These are phyloP conservation scores for Limonomyces culmigenus DNA, from an alignment of 1,284 basidiomycete species.

Conservation along the genomic window DNA sequence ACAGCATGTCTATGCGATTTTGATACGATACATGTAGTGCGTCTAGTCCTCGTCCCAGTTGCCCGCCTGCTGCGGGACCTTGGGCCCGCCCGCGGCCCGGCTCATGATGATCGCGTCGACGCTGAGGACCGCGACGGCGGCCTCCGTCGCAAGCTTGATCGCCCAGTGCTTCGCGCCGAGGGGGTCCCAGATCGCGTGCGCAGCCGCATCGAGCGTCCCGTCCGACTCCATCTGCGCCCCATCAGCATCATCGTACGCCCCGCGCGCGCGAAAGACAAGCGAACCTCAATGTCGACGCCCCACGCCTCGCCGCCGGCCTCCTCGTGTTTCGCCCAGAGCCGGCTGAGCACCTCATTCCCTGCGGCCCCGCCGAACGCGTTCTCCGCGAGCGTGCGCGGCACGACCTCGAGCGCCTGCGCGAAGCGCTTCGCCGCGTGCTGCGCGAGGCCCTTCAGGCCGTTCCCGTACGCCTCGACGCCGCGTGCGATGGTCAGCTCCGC, in stretches of 20 bases:
- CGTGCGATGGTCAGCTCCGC: slow-evolving; percentile 84
- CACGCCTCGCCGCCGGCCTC: slow-evolving; percentile 46
- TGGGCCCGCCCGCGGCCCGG: slow-evolving; percentile 79
- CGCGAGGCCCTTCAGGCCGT: slow-evolving; percentile 76
- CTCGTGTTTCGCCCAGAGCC: slow-evolving; percentile 83
- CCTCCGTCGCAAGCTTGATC: slow-evolving; percentile 78
- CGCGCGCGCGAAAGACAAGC: no score
- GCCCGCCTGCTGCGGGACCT: slow-evolving; percentile 66
- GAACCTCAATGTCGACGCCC: slow-evolving; percentile 90
- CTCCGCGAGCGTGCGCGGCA: slow-evolving; percentile 89
- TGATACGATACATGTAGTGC: slow-evolving; percentile 1
- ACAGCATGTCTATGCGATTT: no score
- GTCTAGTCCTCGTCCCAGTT: slow-evolving; percentile 67
- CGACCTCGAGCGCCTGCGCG: slow-evolving; percentile 80
- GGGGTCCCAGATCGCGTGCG: slow-evolving; percentile 65
- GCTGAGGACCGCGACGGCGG: slow-evolving; percentile 83
- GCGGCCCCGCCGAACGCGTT: slow-evolving; percentile 85
- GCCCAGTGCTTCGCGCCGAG: slow-evolving; percentile 86
- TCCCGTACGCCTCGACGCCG: slow-evolving; percentile 75
- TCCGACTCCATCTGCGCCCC: slow-evolving; percentile 54
- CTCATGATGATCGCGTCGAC: slow-evolving; percentile 99
- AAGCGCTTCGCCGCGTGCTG: slow-evolving; percentile 93
- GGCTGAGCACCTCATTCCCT: slow-evolving; percentile 83
- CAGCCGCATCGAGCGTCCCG: slow-evolving; percentile 48
- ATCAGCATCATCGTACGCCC: no score